Percentiles rank a stretch among this genome's conserved stretches.
Conservation (phyloP, 108 stramenopile genomes). For the Parmales sp. region DNA sequence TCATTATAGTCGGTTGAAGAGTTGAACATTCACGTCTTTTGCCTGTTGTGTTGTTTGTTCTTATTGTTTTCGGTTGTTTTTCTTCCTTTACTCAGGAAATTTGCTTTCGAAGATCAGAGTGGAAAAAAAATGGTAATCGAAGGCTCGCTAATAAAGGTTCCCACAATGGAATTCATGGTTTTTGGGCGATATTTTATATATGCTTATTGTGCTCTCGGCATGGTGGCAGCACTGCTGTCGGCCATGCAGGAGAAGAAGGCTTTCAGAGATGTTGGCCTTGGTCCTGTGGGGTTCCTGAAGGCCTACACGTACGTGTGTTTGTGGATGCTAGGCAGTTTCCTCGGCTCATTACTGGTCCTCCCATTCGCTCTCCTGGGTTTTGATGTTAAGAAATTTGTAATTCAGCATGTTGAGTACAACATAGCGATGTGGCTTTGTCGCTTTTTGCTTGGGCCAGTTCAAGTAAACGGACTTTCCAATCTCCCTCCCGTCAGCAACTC, state of each 20-base stretch:
- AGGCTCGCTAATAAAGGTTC: no score
- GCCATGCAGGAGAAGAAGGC: slow-evolving; percentile 1
- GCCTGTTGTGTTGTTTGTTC: no score
- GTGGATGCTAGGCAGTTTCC: not conserved
- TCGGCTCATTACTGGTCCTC: not conserved
- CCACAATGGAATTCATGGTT: no score
- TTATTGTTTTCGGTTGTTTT: no score
- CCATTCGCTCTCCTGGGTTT: not conserved
- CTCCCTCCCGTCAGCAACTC: not conserved
- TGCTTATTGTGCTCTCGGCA: no score
- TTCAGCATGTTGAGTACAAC: not conserved
- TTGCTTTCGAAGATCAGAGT: no score
- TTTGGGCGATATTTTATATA: no score
- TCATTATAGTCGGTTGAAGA: no score
- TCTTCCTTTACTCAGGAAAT: no score
- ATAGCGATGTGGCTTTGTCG: not conserved
- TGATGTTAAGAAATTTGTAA: not conserved
- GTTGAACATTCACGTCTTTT: no score
- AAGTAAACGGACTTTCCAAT: not conserved
- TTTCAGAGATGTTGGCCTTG: slow-evolving; percentile 1
- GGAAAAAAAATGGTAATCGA: no score
- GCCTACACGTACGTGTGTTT: not conserved
- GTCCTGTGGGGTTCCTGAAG: not conserved
- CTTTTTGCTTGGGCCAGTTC: not conserved
- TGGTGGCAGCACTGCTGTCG: no score